Evolutionary conservation across 2,329 filamentous ascomycete species (phyloP).

Genomic region (Colletotrichum salicis): DNA sequence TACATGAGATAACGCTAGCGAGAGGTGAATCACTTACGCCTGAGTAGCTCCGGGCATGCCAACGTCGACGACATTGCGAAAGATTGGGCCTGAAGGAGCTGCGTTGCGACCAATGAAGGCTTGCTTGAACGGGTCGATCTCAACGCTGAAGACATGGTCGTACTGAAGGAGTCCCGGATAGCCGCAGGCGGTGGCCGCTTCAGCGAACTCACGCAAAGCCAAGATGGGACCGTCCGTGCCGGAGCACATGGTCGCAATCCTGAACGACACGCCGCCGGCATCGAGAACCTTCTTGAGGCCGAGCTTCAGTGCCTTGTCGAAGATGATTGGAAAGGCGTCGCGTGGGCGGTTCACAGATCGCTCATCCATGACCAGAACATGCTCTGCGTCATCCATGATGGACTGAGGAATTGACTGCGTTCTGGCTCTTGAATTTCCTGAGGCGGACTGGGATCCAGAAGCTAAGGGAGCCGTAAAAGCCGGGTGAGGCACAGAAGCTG

Average conservation of each 20-base stretch:
- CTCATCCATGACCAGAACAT: constrained; percentile 7
- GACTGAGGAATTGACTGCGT: neutral
- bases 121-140: constrained; percentile 73
- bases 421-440: neutral
- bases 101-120: constrained; percentile 72
- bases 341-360: constrained; percentile 18
- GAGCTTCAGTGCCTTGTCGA: constrained; percentile 24
- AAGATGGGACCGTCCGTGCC: constrained; percentile 81
- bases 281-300: constrained; percentile 40
- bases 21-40: constrained; percentile 54
- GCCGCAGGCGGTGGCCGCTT: constrained; percentile 48
- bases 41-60: constrained; percentile 46
- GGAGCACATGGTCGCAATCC: constrained; percentile 80
- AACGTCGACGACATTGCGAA: constrained; percentile 69
- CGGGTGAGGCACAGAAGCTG: too few relatives aligned
- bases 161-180: constrained; percentile 52
- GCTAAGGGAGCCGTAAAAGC: too few relatives aligned
- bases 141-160: constrained; percentile 69
- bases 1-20: constrained; percentile 10
- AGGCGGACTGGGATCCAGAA: neutral
- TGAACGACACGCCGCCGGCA: constrained; percentile 43
- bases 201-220: constrained; percentile 67
- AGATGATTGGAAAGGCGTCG: constrained; percentile 27
- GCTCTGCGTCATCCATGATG: neutral
- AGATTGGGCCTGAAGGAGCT: constrained; percentile 58